Evolutionary conservation across 2,329 filamentous ascomycete species (phyloP).

Genomic region (Cercospora sp.): DNA sequence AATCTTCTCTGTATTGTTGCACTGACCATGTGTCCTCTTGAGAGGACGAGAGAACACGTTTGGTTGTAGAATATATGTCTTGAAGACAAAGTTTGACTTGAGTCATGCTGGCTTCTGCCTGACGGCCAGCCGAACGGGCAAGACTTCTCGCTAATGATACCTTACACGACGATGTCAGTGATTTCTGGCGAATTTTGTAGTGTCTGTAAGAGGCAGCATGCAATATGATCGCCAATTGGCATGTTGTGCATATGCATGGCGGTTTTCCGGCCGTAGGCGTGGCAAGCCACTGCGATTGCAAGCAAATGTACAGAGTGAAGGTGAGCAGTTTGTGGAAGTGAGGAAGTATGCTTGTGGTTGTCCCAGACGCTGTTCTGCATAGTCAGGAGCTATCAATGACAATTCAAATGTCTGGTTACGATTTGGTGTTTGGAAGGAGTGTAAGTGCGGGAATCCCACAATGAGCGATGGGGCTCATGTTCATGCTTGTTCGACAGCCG

Average conservation of each 20-base stretch:
- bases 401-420: neutral
- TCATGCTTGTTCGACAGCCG: neutral
- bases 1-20: slow-evolving; percentile 51
- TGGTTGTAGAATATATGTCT: neutral
- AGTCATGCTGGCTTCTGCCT: neutral
- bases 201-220: too few species aligned
- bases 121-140: too few species aligned
- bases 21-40: slow-evolving; percentile 1
- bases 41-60: neutral
- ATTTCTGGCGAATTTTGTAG: too few species aligned
- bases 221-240: too few species aligned
- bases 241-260: too few species aligned
- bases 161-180: too few species aligned
- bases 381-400: neutral
- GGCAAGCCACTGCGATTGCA: neutral
- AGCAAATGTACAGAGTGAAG: neutral
- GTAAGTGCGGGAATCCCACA: neutral
- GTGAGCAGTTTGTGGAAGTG: neutral
- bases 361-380: neutral
- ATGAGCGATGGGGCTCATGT: neutral
- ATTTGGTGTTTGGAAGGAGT: neutral
- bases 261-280: neutral
- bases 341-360: neutral
- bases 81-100: neutral
- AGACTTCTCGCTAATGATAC: too few species aligned